Base-by-base conservation (phyloP, 176 grass and related monocot genomes). In the Carex cristatella region DNA sequence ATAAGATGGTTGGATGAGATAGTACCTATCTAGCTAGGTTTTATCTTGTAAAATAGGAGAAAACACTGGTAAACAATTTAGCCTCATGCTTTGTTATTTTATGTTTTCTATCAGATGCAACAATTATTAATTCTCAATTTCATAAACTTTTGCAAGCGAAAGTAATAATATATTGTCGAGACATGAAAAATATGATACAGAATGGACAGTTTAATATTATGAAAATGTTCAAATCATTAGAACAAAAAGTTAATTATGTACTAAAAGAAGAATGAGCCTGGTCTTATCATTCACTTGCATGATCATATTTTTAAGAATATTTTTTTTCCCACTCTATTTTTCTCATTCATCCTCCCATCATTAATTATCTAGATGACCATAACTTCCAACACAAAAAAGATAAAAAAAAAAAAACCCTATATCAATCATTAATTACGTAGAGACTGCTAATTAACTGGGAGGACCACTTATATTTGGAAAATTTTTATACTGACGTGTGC, bases 231-330 rank as follows among this genome's bases (percentile, higher is more conserved):
- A 65, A 30, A 30, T 28, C 16, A 13, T 16, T 40, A 33, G 66
- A 42, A 69, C 3, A 53, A 53, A 53, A 75, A 42, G 67, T 42
- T 42, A 70, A 42, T 15, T 15, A n/a, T 70, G 35, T 70, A 42
- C 67, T 42, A 70, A 70, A 51, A 5, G 63, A 53, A 67, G n/a
- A 3, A 73, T 27, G 42, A 73, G 7, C 42, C 69, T 73, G 38
- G 69, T 49, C 51, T 71, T 73, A 28, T 73, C 69, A 73, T 73
- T 73, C 69, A 73, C 18, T 48, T 73, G 69, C 42, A 73, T 73
- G 69, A 46, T 73, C 16, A 27, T 65, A 73, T 73, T 42, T 73
- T 38, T 72, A 23, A 23, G 23, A 23, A 23, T 23, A 23, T 23
- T 23, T 23, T 23, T 23, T 23, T 23, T 0, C 23, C 23, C 23